phyloP scores from a whole-genome alignment of 352 stramenopile species.

The Phytophthora lateralis region DNA sequence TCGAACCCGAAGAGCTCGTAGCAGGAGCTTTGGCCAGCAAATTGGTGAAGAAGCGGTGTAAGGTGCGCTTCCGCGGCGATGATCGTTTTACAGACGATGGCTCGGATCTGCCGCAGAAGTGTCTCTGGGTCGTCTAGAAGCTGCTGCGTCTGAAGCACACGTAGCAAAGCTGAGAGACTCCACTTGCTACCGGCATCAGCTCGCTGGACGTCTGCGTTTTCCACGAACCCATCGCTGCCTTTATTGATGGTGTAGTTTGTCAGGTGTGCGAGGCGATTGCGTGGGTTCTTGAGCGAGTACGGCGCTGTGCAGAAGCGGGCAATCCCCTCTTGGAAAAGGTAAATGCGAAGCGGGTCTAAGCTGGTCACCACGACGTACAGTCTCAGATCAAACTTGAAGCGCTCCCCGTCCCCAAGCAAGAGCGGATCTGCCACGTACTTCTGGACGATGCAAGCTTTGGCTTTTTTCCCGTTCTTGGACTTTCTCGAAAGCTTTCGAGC shows the following conservation, averaged over 20 bases:
- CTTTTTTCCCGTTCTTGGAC: constrained; percentile 15
- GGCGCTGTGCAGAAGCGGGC: constrained; percentile 81
- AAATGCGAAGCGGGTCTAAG: constrained; percentile 85
- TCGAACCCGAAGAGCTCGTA: constrained; percentile 85
- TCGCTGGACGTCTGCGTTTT: constrained; percentile 49
- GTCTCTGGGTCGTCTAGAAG: constrained; percentile 41
- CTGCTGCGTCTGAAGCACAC: constrained; percentile 37
- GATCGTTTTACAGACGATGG: constrained; percentile 71
- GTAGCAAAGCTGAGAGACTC: constrained; percentile 63
- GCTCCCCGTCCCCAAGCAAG: constrained; percentile 59
- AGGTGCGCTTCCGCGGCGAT: constrained; percentile 73
- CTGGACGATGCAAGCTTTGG: constrained; percentile 72
- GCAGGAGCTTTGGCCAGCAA: constrained; percentile 55
- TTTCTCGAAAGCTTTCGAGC: constrained; percentile 29
- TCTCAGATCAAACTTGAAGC: constrained; percentile 90
- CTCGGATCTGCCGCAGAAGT: constrained; percentile 49
- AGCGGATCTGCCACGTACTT: constrained; percentile 78
- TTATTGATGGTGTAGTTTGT: constrained; percentile 88
- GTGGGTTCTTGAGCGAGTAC: constrained; percentile 71
- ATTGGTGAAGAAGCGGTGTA: constrained; percentile 63
- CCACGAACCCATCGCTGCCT: constrained; percentile 59
- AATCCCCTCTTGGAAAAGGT: constrained; percentile 88
- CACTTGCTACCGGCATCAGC: constrained; percentile 71
- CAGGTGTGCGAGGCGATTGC: constrained; percentile 70
- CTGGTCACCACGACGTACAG: constrained; percentile 91